Conservation (phyloP, 148 eudicot species). For the Diospyros lotus region DNA sequence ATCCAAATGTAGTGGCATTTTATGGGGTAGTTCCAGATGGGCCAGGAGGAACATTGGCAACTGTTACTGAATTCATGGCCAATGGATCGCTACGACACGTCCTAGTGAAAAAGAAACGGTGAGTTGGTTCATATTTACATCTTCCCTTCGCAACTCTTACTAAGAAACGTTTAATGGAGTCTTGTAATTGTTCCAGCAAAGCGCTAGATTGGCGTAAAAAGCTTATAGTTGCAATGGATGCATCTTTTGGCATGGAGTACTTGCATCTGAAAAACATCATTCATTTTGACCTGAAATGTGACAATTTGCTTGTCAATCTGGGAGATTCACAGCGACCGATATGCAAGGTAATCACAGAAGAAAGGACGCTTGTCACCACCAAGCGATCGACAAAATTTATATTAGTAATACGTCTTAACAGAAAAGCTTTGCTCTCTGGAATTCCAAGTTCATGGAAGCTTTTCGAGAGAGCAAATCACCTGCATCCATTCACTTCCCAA, state of each 20-base stretch:
- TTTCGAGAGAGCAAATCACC: background rate
- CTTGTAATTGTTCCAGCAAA: slow-evolving; percentile 26
- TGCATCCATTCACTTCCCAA: background rate
- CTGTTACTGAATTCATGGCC: slow-evolving; percentile 89
- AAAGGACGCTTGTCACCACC: background rate
- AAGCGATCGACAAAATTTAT: background rate
- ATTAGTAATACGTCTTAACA: background rate
- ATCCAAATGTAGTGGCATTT: slow-evolving; percentile 95
- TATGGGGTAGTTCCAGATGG: slow-evolving; percentile 98
- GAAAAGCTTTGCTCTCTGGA: background rate
- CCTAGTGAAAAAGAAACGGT: slow-evolving; percentile 71
- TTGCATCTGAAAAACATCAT: slow-evolving; percentile 56
- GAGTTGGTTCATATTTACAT: slow-evolving; percentile 6
- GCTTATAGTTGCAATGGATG: slow-evolving; percentile 54
- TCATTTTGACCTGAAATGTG: slow-evolving; percentile 78
- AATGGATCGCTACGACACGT: slow-evolving; percentile 88
- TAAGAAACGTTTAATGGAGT: background rate
- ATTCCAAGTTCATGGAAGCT: background rate
- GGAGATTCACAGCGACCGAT: slow-evolving; percentile 88
- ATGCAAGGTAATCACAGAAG: slow-evolving; percentile 61
- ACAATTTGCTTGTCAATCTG: slow-evolving; percentile 92
- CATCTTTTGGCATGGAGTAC: slow-evolving; percentile 74
- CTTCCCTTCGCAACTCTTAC: background rate
- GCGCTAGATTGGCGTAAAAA: slow-evolving; percentile 48
- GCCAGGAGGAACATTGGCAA: slow-evolving; percentile 85